phyloP scores from a whole-genome alignment of 2,329 filamentous ascomycete species.

The Epichloe hybrida region DNA sequence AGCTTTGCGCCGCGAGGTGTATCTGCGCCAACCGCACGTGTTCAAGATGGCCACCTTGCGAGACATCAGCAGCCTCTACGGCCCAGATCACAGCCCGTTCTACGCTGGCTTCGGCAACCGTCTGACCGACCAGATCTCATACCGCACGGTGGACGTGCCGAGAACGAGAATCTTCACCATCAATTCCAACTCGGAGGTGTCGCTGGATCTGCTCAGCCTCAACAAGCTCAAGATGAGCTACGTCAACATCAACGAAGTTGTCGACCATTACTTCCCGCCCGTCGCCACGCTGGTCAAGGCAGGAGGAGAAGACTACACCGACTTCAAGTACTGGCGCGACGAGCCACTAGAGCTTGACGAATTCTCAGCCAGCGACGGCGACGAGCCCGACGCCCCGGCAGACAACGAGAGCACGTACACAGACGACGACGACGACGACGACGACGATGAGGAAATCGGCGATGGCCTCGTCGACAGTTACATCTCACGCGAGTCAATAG shows the following conservation, averaged over 20 bases:
- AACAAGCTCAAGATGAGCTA: constrained; percentile 97
- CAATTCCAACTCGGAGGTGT: constrained; percentile 94
- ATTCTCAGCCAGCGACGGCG: constrained; percentile 69
- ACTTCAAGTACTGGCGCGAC: constrained; percentile 95
- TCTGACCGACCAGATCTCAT: constrained; percentile 89
- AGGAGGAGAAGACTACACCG: constrained; percentile 87
- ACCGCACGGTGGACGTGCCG: constrained; percentile 90
- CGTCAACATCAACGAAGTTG: constrained; percentile 90
- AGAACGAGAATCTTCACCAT: constrained; percentile 94
- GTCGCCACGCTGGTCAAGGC: constrained; percentile 75
- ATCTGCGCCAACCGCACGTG: constrained; percentile 89
- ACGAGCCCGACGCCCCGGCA: constrained; percentile 37
- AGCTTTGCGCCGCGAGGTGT: constrained; percentile 80
- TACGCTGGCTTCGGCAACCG: constrained; percentile 96
- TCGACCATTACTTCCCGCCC: constrained; percentile 96
- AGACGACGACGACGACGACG: constrained; percentile 26
- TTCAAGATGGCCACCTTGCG: constrained; percentile 99
- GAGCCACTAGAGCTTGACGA: constrained; percentile 72
- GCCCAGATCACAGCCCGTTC: constrained; percentile 65
- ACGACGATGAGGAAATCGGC: constrained; percentile 25
- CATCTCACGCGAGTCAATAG: constrained; percentile 35
- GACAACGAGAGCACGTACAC: constrained; percentile 31
- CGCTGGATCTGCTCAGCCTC: constrained; percentile 73
- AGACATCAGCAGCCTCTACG: constrained; percentile 84
- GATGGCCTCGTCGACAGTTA: constrained; percentile 41